A percentile compares a stretch with the other conserved stretches of the same genome.
These are phyloP conservation scores for Salix viminalis DNA, from an alignment of 345 rosid genomes.

Conservation along the genomic window DNA sequence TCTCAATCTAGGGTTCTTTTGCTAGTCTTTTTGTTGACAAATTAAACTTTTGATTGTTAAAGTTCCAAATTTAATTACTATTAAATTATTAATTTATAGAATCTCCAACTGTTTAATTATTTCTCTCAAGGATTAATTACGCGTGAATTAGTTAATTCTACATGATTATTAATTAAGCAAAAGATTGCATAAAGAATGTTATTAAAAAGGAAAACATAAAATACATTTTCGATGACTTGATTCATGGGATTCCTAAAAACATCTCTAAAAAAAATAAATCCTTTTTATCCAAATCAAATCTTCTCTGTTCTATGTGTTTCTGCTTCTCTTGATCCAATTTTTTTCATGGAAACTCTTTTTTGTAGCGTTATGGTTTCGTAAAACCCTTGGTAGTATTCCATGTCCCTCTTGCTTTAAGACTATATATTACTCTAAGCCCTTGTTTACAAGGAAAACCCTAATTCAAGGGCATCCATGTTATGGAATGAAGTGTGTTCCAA, in stretches of 20 bases:
- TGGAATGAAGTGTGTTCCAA: slow-evolving; percentile 3
- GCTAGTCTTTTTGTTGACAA: too few species aligned
- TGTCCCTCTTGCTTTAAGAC: not conserved
- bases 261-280: not conserved
- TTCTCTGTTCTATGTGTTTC: not conserved
- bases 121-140: too few species aligned
- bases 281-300: not conserved
- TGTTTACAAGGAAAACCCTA: not conserved
- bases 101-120: too few species aligned
- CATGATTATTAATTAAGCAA: too few species aligned
- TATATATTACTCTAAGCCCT: not conserved
- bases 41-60: too few species aligned
- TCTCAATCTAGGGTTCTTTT: too few species aligned
- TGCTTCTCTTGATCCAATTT: not conserved
- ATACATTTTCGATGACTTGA: not conserved
- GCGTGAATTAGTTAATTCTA: too few species aligned
- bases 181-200: not conserved
- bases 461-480: slow-evolving; percentile 1
- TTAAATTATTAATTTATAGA: too few species aligned
- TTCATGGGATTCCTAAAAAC: not conserved
- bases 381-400: not conserved
- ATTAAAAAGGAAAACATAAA: not conserved
- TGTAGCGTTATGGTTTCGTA: not conserved
- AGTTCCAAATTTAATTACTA: too few species aligned
- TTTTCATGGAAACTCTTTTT: slow-evolving; percentile 1